Base-by-base conservation (phyloP, 768 basidiomycete species). In the Tremella mesenterica region DNA sequence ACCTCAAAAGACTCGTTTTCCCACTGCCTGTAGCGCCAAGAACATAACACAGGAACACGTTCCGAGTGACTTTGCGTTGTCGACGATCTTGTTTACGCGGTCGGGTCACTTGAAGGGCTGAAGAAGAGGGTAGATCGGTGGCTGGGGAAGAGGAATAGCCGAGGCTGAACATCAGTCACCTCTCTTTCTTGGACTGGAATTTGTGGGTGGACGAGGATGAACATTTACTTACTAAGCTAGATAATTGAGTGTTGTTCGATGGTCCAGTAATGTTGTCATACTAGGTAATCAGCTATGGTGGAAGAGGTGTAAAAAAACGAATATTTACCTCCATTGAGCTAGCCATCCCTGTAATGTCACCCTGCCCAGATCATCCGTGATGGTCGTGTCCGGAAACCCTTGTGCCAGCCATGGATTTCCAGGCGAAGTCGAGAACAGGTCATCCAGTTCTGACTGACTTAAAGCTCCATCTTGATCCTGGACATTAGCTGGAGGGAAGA, bases 291-390 rank as follows among this genome's bases (percentile, higher is more conserved):
- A 44, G 41, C 29, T 14, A 44, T 18, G 7, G 48, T 30, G n/a
- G 33, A 31, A 8, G 16, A 20, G 16, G 5, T 44, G 3, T 36
- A 27, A 28, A 47, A 16, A 28, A 21, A 41, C 20, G 5, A 20
- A 72, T 33, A 78, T n/a, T 60, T 48, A 90, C 91, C 88, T 93
- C 93, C 93, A 99, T 69, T 95, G 92, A 18, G 93, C 93, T 25
- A 97, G 76, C 93, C 93, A 99, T 1, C 90, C 88, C 75, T 96
- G 92, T 39, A 99, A 74, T n/a, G 92, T 96, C 16, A 96, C 86
- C 26, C 87, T 83, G 10, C 88, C 90, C 9, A 82, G 78, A 64
- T 91, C 90, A 61, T 89, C 85, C 14, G 86, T 83, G 41, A 90
- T 79, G 4, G 89, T 89, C 12, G 83, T 90, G 63, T 92, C 88